A percentile compares a stretch with the other conserved stretches of the same genome.
phyloP scores from a whole-genome alignment of 192 early-diverging fungal species.

The Rhizophagus sp. region DNA sequence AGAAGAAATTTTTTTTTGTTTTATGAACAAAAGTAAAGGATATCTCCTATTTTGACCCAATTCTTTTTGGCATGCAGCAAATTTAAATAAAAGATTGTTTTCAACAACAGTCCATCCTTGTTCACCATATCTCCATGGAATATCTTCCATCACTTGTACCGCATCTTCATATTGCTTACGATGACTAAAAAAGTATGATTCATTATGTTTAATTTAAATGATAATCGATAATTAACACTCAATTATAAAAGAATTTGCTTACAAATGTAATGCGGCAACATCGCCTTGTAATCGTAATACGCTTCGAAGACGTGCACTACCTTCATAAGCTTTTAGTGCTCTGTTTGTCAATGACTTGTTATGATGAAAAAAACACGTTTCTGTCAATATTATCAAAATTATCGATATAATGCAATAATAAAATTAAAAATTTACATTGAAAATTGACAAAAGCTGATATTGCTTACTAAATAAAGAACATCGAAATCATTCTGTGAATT shows the following conservation, averaged over 20 bases:
- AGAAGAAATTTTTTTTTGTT: neutral
- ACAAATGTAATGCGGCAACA: constrained; percentile 78
- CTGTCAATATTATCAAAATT: neutral
- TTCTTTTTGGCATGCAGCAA: constrained; percentile 62
- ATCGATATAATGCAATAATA: neutral
- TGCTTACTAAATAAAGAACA: constrained; percentile 67
- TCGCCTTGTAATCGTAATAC: constrained; percentile 69
- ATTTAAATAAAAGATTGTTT: constrained; percentile 62
- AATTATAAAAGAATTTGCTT: constrained; percentile 31
- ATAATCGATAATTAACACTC: neutral
- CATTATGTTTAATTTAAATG: neutral
- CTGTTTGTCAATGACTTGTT: constrained; percentile 60
- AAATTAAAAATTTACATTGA: neutral
- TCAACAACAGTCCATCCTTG: constrained; percentile 70
- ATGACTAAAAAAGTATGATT: constrained; percentile 11
- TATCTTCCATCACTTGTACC: constrained; percentile 57
- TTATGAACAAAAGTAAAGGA: constrained; percentile 29
- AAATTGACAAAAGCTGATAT: neutral
- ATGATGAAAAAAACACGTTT: neutral
- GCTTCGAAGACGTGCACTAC: constrained; percentile 59
- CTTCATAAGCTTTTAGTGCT: constrained; percentile 73
- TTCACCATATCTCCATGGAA: constrained; percentile 57
- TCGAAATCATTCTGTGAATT: constrained; percentile 63
- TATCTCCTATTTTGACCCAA: constrained; percentile 52
- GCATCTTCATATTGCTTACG: constrained; percentile 69